These are phyloP conservation scores for Trametes elegans DNA, from an alignment of 768 basidiomycete species.

Conservation along the genomic window DNA sequence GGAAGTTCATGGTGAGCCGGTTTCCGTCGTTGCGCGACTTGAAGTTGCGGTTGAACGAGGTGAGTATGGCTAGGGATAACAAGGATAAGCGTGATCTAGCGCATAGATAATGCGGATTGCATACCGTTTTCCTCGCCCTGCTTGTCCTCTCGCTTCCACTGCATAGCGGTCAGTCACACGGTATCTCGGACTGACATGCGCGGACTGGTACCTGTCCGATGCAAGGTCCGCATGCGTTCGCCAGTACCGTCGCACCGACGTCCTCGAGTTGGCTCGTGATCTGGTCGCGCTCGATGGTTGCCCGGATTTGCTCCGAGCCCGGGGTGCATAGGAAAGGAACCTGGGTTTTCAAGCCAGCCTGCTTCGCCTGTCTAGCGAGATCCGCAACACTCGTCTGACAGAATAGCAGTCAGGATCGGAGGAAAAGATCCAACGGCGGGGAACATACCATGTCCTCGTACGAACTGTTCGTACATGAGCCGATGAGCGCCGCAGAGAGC, in stretches of 20 bases:
- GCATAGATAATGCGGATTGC: slow-evolving; percentile 20
- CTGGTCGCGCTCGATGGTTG: slow-evolving; percentile 94
- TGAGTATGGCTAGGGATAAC: slow-evolving; percentile 74
- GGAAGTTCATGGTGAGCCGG: slow-evolving; percentile 92
- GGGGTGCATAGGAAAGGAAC: slow-evolving; percentile 88
- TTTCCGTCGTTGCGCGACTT: slow-evolving; percentile 98
- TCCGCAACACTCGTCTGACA: slow-evolving; percentile 94
- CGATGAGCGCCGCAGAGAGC: slow-evolving; percentile 88
- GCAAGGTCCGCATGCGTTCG: slow-evolving; percentile 98
- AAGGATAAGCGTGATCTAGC: neutral
- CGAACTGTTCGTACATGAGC: slow-evolving; percentile 99
- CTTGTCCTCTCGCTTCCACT: slow-evolving; percentile 94
- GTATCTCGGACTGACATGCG: neutral
- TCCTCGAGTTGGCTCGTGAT: slow-evolving; percentile 78
- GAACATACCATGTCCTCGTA: slow-evolving; percentile 86
- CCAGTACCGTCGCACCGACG: slow-evolving; percentile 92
- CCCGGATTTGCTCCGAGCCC: slow-evolving; percentile 94
- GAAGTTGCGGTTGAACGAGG: slow-evolving; percentile 94
- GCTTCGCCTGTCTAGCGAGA: slow-evolving; percentile 85
- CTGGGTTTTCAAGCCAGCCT: slow-evolving; percentile 78
- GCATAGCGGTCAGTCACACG: neutral
- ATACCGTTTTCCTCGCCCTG: slow-evolving; percentile 88
- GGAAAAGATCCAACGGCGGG: neutral
- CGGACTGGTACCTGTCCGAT: slow-evolving; percentile 81
- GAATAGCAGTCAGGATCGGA: too few relatives aligned